Evolutionary conservation across 768 basidiomycete species (phyloP).

Genomic region (Mycena epipterygia): DNA sequence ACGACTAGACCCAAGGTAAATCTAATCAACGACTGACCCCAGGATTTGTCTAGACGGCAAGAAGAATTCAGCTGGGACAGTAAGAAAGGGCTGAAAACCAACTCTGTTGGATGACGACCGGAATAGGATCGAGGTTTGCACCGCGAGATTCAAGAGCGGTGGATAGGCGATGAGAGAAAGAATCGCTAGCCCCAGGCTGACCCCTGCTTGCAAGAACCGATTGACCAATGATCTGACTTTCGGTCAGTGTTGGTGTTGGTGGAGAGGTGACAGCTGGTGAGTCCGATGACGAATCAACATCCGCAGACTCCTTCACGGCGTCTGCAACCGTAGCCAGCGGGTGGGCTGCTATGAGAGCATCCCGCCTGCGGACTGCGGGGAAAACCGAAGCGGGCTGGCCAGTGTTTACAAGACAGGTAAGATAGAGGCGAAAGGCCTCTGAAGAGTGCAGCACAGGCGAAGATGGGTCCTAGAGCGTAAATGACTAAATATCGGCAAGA

Average conservation of each 20-base stretch:
- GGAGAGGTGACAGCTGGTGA: conserved; percentile 6
- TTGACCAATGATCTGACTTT: conserved; percentile 57
- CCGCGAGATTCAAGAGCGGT: conserved; percentile 58
- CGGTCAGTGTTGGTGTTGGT: conserved; percentile 31
- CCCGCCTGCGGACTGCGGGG: conserved; percentile 77
- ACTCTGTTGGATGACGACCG: conserved; percentile 89
- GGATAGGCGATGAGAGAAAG: conserved; percentile 45
- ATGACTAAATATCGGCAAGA: conserved; percentile 24
- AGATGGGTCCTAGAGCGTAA: conserved; percentile 65
- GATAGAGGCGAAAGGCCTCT: conserved; percentile 82
- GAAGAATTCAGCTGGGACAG: neutral
- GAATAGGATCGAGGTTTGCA: conserved; percentile 72
- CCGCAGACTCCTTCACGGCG: conserved; percentile 4
- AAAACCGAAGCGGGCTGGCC: conserved; percentile 70
- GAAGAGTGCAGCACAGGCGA: conserved; percentile 81
- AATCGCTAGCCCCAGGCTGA: conserved; percentile 41
- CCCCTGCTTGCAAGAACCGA: conserved; percentile 56
- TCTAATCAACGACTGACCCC: conserved; percentile 57
- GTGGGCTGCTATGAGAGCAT: conserved; percentile 66
- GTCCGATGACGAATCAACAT: neutral
- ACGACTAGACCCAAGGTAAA: conserved; percentile 71
- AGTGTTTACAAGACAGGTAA: conserved; percentile 73
- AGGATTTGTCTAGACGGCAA: conserved; percentile 31
- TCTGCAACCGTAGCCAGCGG: conserved; percentile 35
- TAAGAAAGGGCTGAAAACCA: conserved; percentile 44